These are phyloP conservation scores for Inga oerstediana DNA, from an alignment of 306 rosid species.

Conservation along the genomic window DNA sequence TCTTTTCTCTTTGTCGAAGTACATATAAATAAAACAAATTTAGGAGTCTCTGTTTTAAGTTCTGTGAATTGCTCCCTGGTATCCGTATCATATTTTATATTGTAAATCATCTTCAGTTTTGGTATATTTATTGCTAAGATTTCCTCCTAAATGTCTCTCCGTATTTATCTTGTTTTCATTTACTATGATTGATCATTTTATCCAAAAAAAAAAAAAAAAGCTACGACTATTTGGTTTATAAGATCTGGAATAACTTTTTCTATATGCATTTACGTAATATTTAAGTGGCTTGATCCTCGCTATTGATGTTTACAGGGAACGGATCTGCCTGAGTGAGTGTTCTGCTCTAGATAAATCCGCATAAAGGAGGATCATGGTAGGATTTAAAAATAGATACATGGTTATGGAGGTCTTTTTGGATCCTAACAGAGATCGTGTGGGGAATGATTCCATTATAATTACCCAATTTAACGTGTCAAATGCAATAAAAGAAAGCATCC, in stretches of 20 bases:
- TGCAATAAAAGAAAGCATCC: constrained; percentile 72
- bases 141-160: background rate
- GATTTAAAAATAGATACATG: constrained; percentile 78
- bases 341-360: background rate
- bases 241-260: background rate
- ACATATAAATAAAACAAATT: background rate
- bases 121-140: background rate
- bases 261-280: background rate
- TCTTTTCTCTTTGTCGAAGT: background rate
- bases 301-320: background rate
- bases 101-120: background rate
- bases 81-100: background rate
- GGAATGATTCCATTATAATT: constrained; percentile 61
- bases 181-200: no score
- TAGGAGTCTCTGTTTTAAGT: background rate
- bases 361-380: constrained; percentile 62
- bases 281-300: background rate
- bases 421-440: constrained; percentile 59
- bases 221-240: background rate
- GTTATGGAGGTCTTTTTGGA: constrained; percentile 77
- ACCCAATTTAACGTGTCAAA: constrained; percentile 67
- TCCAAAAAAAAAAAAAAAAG: no score
- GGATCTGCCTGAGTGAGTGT: background rate
- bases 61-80: background rate
- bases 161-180: no score